Percentiles rank a stretch among this genome's conserved stretches.
These are phyloP conservation scores for Fusarium sublunatum DNA, from an alignment of 2,329 filamentous ascomycete species.

Conservation along the genomic window DNA sequence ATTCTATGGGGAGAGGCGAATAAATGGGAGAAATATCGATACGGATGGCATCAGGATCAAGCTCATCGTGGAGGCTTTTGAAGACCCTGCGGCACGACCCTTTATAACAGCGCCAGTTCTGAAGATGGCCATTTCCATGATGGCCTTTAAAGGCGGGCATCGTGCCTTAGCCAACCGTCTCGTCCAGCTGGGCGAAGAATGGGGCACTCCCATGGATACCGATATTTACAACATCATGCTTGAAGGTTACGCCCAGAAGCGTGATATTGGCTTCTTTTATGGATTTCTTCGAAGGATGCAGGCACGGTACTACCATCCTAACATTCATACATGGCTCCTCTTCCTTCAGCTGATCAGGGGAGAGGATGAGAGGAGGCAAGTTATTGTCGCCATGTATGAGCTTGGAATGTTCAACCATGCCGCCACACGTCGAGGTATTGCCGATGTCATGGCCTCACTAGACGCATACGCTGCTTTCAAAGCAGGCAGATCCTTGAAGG, in stretches of 20 bases:
- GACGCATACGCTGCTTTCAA: conserved; percentile 58
- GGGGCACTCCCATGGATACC: conserved; percentile 57
- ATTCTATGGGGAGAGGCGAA: conserved; percentile 50
- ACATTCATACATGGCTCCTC: conserved; percentile 60
- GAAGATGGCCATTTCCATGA: conserved; percentile 59
- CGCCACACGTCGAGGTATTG: conserved; percentile 53
- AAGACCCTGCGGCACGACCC: conserved; percentile 49
- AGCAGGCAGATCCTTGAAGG: conserved; percentile 48
- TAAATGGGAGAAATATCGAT: conserved; percentile 46
- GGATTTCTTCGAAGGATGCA: conserved; percentile 56
- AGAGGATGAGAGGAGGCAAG: conserved; percentile 63
- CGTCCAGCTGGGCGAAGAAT: conserved; percentile 52
- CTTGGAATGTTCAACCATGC: conserved; percentile 56
- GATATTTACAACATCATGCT: conserved; percentile 62
- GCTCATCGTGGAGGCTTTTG: conserved; percentile 55
- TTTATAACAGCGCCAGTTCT: conserved; percentile 55
- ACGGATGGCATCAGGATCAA: conserved; percentile 55
- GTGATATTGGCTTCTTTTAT: conserved; percentile 57
- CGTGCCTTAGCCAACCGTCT: conserved; percentile 51
- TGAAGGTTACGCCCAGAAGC: conserved; percentile 53
- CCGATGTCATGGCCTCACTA: conserved; percentile 56
- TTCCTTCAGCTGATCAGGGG: conserved; percentile 67
- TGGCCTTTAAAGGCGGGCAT: conserved; percentile 52
- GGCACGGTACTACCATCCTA: conserved; percentile 53
- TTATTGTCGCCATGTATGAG: conserved; percentile 60